phyloP scores from a whole-genome alignment of 192 early-diverging fungal species.

The Spizellomyces punctatus region DNA sequence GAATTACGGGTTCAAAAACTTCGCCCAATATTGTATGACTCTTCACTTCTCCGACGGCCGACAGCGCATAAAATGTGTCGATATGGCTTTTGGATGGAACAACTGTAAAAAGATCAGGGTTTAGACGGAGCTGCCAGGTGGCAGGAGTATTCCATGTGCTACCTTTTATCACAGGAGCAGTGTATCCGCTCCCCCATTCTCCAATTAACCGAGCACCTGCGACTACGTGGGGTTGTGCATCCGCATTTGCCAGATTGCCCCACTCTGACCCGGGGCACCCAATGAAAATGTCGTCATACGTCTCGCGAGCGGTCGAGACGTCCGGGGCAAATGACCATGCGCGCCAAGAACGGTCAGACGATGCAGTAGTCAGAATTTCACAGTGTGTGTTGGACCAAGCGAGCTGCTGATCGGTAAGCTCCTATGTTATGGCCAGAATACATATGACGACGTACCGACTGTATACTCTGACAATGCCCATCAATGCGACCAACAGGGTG shows the following conservation, averaged over 20 bases:
- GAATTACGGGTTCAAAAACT: slow-evolving; percentile 34
- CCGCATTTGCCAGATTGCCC: slow-evolving; percentile 14
- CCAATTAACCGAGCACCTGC: slow-evolving; percentile 46
- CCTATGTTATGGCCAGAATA: neutral
- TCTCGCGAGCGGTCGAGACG: slow-evolving; percentile 25
- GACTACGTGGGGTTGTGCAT: slow-evolving; percentile 8
- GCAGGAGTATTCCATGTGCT: neutral
- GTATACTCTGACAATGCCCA: slow-evolving; percentile 54
- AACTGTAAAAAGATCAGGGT: slow-evolving; percentile 9
- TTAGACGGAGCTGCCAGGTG: neutral
- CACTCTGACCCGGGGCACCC: slow-evolving; percentile 52
- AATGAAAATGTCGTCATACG: slow-evolving; percentile 37
- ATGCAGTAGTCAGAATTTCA: slow-evolving; percentile 63
- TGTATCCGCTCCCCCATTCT: slow-evolving; percentile 21
- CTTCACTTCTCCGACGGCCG: slow-evolving; percentile 39
- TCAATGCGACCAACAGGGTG: slow-evolving; percentile 55
- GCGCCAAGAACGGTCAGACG: slow-evolving; percentile 59
- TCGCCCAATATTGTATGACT: slow-evolving; percentile 39
- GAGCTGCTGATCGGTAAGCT: slow-evolving; percentile 32
- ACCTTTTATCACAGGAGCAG: slow-evolving; percentile 32
- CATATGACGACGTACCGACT: slow-evolving; percentile 30
- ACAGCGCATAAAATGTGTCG: slow-evolving; percentile 50
- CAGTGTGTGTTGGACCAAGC: slow-evolving; percentile 73
- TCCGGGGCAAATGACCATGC: slow-evolving; percentile 50
- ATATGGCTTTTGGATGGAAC: slow-evolving; percentile 29